Percentiles rank a stretch among this genome's conserved stretches.
Evolutionary conservation across 176 grass and related monocot species (phyloP).

Genomic region (Tuctoria greenei): DNA sequence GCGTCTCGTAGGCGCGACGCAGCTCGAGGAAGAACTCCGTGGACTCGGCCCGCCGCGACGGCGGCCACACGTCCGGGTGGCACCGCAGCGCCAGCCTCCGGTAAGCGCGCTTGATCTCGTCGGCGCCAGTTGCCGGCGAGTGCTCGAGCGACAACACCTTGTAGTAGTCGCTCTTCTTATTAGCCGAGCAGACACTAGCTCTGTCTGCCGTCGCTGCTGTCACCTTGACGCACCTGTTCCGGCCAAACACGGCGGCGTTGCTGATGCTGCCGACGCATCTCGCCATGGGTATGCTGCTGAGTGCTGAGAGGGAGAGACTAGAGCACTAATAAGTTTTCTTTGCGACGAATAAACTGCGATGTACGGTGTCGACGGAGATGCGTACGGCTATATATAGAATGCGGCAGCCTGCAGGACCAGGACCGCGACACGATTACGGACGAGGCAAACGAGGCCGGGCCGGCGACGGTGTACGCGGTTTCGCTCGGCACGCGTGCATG

Average conservation of each 20-base stretch:
- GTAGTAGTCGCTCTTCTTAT: constrained; percentile 45
- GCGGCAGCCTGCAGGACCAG: not conserved
- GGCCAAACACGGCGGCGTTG: not conserved
- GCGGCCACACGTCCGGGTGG: constrained; percentile 71
- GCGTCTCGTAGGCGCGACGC: constrained; percentile 65
- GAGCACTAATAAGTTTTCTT: no score
- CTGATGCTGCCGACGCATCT: not conserved
- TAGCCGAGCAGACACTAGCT: not conserved
- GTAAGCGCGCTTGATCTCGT: constrained; percentile 78
- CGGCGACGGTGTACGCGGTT: not conserved
- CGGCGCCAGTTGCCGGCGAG: constrained; percentile 32
- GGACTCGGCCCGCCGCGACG: constrained; percentile 42
- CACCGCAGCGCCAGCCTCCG: constrained; percentile 59
- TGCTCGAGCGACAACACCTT: constrained; percentile 52
- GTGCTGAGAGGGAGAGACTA: no score
- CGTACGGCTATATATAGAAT: not conserved
- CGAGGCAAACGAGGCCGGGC: not conserved
- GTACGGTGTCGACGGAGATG: not conserved
- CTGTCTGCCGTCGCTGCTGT: not conserved
- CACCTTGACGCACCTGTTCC: not conserved
- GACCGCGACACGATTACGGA: not conserved
- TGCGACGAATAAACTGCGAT: no score
- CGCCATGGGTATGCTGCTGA: not conserved
- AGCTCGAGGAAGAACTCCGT: constrained; percentile 72
- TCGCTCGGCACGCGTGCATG: constrained; percentile 5